These are phyloP conservation scores for Leptomonas pyrrhocoris DNA, from an alignment of 208 protist genomes.

Conservation along the genomic window DNA sequence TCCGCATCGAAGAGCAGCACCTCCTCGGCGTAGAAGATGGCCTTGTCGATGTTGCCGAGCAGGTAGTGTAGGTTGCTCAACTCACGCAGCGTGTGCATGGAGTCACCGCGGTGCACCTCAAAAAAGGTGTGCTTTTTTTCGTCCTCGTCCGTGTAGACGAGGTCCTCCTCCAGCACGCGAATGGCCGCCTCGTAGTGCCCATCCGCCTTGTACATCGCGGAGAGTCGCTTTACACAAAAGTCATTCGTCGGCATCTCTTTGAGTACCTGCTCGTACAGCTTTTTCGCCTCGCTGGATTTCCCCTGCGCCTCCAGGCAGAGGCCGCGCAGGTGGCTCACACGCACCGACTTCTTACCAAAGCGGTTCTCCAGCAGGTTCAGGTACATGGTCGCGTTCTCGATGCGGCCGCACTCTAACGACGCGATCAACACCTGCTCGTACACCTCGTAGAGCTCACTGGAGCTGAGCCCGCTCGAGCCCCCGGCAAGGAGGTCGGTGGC, in stretches of 20 bases:
- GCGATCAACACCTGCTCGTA: slow-evolving; percentile 85
- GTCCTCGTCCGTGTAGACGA: slow-evolving; percentile 75
- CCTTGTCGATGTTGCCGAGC: slow-evolving; percentile 46
- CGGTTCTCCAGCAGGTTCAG: slow-evolving; percentile 71
- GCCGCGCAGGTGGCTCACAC: slow-evolving; percentile 74
- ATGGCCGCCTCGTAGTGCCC: slow-evolving; percentile 78
- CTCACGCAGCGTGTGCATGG: slow-evolving; percentile 50
- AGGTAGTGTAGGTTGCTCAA: slow-evolving; percentile 78
- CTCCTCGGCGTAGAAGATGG: slow-evolving; percentile 83
- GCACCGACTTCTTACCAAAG: slow-evolving; percentile 73
- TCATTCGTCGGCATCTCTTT: slow-evolving; percentile 65
- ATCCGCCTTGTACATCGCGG: slow-evolving; percentile 74
- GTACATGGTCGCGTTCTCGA: slow-evolving; percentile 64
- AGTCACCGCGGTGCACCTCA: slow-evolving; percentile 67
- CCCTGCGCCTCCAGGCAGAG: slow-evolving; percentile 80
- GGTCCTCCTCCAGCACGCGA: slow-evolving; percentile 62
- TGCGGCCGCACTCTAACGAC: slow-evolving; percentile 73
- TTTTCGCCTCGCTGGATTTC: slow-evolving; percentile 55
- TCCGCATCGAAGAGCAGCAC: slow-evolving; percentile 50
- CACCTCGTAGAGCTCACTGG: slow-evolving; percentile 61
- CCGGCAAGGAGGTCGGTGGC: slow-evolving; percentile 77
- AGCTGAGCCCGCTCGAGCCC: slow-evolving; percentile 50
- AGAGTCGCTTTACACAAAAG: slow-evolving; percentile 71
- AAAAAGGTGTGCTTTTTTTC: slow-evolving; percentile 66
- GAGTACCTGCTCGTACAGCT: slow-evolving; percentile 60